Conservation (phyloP, 2,329 filamentous ascomycete species). For the Ceratocystis variospora region DNA sequence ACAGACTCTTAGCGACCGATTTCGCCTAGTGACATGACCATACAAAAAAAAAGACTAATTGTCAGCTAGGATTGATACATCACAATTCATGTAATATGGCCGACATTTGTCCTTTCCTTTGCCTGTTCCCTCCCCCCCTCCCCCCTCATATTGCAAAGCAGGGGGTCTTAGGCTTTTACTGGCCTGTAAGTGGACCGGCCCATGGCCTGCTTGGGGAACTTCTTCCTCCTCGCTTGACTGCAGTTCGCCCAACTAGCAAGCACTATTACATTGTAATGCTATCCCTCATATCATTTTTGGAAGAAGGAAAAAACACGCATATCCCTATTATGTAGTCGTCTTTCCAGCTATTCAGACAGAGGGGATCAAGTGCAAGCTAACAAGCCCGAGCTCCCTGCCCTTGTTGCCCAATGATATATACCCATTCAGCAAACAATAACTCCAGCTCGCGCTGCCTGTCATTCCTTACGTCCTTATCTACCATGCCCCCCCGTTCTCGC, state of each 20-base stretch:
- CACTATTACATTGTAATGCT: no score
- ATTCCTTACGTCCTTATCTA: not conserved
- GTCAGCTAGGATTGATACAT: not conserved
- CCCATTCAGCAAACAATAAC: not conserved
- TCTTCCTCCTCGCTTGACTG: not conserved
- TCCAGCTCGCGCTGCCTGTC: not conserved
- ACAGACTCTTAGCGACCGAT: not conserved
- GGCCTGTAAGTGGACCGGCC: not conserved
- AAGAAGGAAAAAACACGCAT: no score
- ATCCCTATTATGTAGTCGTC: not conserved
- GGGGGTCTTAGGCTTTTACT: not conserved
- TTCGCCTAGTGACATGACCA: not conserved
- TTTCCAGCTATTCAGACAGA: not conserved
- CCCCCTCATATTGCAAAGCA: not conserved
- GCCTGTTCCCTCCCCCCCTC: not conserved
- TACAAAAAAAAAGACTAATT: not conserved
- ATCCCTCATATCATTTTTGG: no score
- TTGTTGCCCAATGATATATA: not conserved
- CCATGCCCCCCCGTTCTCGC: not conserved
- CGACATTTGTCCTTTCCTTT: slow-evolving; percentile 1
- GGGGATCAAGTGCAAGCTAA: not conserved
- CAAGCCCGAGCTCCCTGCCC: not conserved
- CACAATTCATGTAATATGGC: not conserved
- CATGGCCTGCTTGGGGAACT: not conserved
- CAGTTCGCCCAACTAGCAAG: not conserved